Base-by-base conservation (phyloP, 1,139 yeast species). In the Suhomyces bribrorum region DNA sequence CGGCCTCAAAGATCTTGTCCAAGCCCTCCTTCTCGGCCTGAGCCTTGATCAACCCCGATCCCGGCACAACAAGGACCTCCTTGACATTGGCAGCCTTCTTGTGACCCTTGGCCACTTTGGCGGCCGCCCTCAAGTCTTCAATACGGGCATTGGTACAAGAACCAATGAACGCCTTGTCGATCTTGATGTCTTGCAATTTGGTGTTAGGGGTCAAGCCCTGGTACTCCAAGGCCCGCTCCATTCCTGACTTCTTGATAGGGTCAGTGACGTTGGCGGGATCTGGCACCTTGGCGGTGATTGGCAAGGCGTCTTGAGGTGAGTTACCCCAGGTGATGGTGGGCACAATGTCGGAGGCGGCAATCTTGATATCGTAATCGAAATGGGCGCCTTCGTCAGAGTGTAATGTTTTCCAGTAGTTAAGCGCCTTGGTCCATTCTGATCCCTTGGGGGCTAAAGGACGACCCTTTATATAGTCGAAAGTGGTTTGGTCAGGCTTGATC, bases 251-350 rank as follows among this genome's bases (percentile, higher is more conserved):
- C 61, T 79, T 80, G 58, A 82, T 81, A 43, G 94, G 89, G 61
- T 90, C 96, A 14, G 66, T 50, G 12, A 79, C 79, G 41, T 68
- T 73, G 11, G 81, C 64, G 45, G 98, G 98, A 61, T 92, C 95
- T 34, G 98, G 98, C 27, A 90, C 96, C 17, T 66, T 57, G 18
- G 87, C 95, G 18, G 92, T 83, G 57, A 92, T 90, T 48, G 98
- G 97, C 50, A 92, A 74, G 32, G 97, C 97, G 61, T 92, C 98
- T 69, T 92, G 97, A 27, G 98, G 98, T 54, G 97, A 90, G 50
- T 94, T 92, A 73, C 98, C 98, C 98, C 98, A 92, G 14, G 98
- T 92, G 45, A 92, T 89, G 23, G 98, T 92, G 48, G 98, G 98
- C 36, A 85, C 81, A 46, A 92, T 84, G 54, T 90, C 97, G 27